Evolutionary conservation across 495 filamentous ascomycete genomes (phyloP).

Genomic region (Elasticomyces elasticus): DNA sequence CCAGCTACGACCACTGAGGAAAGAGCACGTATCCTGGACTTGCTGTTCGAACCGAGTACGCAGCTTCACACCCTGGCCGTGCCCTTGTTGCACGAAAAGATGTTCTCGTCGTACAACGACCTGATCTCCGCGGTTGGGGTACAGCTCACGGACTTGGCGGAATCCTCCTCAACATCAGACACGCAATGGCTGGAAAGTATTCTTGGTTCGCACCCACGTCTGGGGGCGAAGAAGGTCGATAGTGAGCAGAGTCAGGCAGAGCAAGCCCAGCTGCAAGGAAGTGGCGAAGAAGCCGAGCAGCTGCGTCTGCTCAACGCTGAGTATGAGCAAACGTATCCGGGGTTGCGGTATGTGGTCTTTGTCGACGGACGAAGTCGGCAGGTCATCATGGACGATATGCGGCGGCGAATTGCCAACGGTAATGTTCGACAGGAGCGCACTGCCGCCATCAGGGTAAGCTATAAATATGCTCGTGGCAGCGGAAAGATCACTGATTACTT

Average conservation of each 20-base stretch:
- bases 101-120: slow-evolving; percentile 51
- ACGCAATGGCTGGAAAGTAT: slow-evolving; percentile 55
- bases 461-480: neutral
- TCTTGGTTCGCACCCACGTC: slow-evolving; percentile 74
- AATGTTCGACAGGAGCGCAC: slow-evolving; percentile 57
- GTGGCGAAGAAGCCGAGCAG: slow-evolving; percentile 45
- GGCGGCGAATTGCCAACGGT: slow-evolving; percentile 57
- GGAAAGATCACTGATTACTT: neutral
- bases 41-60: slow-evolving; percentile 76
- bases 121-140: slow-evolving; percentile 50
- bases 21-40: slow-evolving; percentile 58
- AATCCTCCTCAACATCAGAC: slow-evolving; percentile 43
- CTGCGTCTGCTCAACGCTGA: slow-evolving; percentile 60
- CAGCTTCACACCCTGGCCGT: slow-evolving; percentile 63
- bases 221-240: slow-evolving; percentile 69
- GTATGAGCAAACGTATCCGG: slow-evolving; percentile 73
- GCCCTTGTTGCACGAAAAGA: slow-evolving; percentile 51
- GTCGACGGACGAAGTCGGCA: slow-evolving; percentile 70
- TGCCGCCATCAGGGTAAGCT: slow-evolving; percentile 65
- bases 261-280: slow-evolving; percentile 60
- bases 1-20: slow-evolving; percentile 46
- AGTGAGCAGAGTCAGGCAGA: slow-evolving; percentile 68
- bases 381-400: slow-evolving; percentile 80
- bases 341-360: slow-evolving; percentile 85
- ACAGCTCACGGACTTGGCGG: slow-evolving; percentile 46